Percentiles rank a stretch among this genome's conserved stretches.
Evolutionary conservation across 345 rosid genomes (phyloP).

Genomic region (Moringa oleifera): DNA sequence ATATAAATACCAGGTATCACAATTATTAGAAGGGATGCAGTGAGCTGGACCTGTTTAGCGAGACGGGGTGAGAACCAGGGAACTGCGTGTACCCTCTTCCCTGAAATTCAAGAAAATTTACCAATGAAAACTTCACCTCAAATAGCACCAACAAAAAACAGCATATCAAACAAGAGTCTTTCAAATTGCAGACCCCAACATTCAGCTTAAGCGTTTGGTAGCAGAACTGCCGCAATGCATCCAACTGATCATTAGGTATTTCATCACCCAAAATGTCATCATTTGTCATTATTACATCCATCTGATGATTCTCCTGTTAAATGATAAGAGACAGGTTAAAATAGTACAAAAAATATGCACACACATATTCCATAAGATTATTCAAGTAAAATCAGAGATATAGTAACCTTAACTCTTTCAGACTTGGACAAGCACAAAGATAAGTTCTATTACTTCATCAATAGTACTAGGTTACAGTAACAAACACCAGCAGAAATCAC

Average conservation of each 20-base stretch:
- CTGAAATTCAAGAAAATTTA: constrained; percentile 33
- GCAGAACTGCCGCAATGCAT: constrained; percentile 54
- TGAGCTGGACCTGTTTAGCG: constrained; percentile 58
- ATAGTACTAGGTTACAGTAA: neutral
- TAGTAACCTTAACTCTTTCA: neutral
- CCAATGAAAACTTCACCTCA: neutral
- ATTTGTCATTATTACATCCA: constrained; percentile 64
- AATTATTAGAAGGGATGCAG: neutral
- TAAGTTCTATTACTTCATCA: too few species aligned
- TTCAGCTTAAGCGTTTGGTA: constrained; percentile 61
- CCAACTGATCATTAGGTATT: constrained; percentile 77
- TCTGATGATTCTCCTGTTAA: constrained; percentile 60
- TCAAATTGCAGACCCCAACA: constrained; percentile 44
- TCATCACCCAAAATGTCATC: constrained; percentile 96
- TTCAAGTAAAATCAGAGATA: neutral
- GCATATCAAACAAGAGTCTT: neutral
- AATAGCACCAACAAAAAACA: neutral
- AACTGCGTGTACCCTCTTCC: constrained; percentile 60
- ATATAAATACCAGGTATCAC: neutral
- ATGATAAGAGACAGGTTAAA: neutral
- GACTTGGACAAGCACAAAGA: neutral
- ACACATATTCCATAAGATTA: too few species aligned
- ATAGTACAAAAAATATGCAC: neutral
- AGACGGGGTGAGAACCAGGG: constrained; percentile 90
- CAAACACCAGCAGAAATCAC: neutral